Evolutionary conservation across 2,329 filamentous ascomycete species (phyloP).

Genomic region (Ophiosphaerella herpotricha): DNA sequence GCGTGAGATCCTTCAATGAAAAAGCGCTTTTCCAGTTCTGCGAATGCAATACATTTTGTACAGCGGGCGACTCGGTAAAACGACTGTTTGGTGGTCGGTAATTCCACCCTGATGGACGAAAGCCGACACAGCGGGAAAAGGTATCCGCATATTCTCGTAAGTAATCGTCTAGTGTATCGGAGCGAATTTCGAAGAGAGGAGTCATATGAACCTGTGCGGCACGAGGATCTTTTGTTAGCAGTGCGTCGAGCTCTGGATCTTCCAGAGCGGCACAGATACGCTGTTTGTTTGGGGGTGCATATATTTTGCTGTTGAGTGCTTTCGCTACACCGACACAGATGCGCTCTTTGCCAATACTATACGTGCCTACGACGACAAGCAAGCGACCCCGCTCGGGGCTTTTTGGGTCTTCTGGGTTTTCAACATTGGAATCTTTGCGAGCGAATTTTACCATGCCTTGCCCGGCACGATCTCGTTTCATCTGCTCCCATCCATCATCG

Average conservation of each 20-base stretch:
- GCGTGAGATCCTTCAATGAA: conserved; percentile 70
- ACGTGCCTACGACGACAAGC: conserved; percentile 92
- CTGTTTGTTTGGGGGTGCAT: conserved; percentile 80
- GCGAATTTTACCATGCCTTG: conserved; percentile 68
- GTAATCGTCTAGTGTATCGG: conserved; percentile 90
- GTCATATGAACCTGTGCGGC: conserved; percentile 98
- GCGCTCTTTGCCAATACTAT: conserved; percentile 96
- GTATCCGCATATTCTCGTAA: conserved; percentile 77
- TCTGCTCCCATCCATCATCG: conserved; percentile 60
- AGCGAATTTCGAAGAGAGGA: conserved; percentile 88
- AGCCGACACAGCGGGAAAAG: conserved; percentile 86
- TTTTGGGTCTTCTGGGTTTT: conserved; percentile 33
- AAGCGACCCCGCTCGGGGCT: conserved; percentile 65
- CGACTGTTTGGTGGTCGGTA: conserved; percentile 74
- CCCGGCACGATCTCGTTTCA: conserved; percentile 60
- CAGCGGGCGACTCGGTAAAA: conserved; percentile 64
- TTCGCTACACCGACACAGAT: conserved; percentile 92
- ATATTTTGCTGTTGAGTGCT: conserved; percentile 86
- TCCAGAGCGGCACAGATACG: conserved; percentile 83
- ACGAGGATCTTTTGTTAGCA: conserved; percentile 78
- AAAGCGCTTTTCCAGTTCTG: conserved; percentile 79
- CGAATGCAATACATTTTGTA: conserved; percentile 68
- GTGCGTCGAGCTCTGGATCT: conserved; percentile 76
- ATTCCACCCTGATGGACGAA: conserved; percentile 92
- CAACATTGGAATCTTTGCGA: conserved; percentile 49